phyloP scores from a whole-genome alignment of 371 early-diverging fungal species.

The Rhizopus delemar region DNA sequence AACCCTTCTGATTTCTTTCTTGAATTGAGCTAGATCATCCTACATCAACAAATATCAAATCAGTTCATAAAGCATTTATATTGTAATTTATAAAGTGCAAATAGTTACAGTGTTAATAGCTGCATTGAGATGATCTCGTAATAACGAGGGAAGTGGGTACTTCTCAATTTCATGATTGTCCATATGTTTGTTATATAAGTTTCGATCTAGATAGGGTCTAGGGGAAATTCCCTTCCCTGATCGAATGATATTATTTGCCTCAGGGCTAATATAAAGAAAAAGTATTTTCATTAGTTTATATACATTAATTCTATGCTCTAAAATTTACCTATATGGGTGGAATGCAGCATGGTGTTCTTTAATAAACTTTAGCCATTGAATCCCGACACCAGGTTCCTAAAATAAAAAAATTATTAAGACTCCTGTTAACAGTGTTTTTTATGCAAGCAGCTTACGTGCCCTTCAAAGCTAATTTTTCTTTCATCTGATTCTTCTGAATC shows the following conservation, averaged over 20 bases:
- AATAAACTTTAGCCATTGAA: conserved; percentile 14
- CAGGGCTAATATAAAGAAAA: conserved; percentile 14
- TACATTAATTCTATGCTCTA: conserved; percentile 2
- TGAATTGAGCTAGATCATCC: background rate
- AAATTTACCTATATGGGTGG: conserved; percentile 16
- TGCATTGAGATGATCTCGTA: background rate
- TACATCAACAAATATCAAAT: conserved; percentile 3
- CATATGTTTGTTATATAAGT: conserved; percentile 3
- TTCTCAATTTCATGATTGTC: background rate
- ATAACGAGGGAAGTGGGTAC: background rate
- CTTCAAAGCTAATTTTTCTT: conserved; percentile 5
- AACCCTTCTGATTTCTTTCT: background rate
- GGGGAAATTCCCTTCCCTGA: too few species aligned
- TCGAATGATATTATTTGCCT: too few species aligned
- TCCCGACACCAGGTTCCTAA: conserved; percentile 12
- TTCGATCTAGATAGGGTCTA: too few species aligned
- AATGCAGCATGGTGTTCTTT: conserved; percentile 6
- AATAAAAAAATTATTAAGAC: conserved; percentile 7
- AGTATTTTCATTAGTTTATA: conserved; percentile 12
- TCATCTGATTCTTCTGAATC: background rate
- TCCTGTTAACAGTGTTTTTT: conserved; percentile 7
- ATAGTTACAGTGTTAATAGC: background rate
- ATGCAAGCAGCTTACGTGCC: conserved; percentile 3
- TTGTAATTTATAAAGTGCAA: conserved; percentile 1
- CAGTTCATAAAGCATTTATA: conserved; percentile 5